Evolutionary conservation across 257 asterid species (phyloP).

Genomic region (Przewalskia tangutica): DNA sequence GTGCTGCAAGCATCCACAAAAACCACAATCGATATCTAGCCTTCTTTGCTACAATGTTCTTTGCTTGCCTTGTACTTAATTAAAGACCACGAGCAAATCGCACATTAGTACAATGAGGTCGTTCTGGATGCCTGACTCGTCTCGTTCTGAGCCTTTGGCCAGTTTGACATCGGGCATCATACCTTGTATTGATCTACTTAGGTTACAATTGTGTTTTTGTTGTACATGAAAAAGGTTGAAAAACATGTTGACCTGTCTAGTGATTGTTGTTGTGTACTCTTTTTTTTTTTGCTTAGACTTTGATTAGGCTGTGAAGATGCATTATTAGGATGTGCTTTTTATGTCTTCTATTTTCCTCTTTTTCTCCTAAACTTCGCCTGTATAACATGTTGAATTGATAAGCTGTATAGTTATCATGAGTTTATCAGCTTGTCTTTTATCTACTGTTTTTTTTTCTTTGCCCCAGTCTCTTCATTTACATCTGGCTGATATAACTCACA

Average conservation of each 20-base stretch:
- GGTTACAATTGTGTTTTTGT: not conserved
- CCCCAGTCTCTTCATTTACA: not conserved
- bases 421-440: not conserved
- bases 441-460: not conserved
- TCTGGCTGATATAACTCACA: not conserved
- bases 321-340: not conserved
- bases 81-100: not conserved
- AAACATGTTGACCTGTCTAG: not conserved
- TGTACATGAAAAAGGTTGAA: not conserved
- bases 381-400: not conserved
- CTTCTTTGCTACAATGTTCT: slow-evolving; percentile 10
- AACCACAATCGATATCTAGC: not conserved
- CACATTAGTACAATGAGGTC: not conserved
- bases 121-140: not conserved
- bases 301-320: not conserved
- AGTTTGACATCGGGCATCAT: not conserved
- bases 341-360: not conserved
- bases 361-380: not conserved
- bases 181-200: not conserved
- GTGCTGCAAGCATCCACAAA: slow-evolving; percentile 15
- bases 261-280: not conserved
- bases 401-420: not conserved
- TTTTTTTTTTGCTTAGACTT: not conserved
- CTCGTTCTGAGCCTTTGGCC: not conserved
- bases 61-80: slow-evolving; percentile 8